phyloP scores from a whole-genome alignment of 2,329 filamentous ascomycete species.

The Pseudonectria buxi region DNA sequence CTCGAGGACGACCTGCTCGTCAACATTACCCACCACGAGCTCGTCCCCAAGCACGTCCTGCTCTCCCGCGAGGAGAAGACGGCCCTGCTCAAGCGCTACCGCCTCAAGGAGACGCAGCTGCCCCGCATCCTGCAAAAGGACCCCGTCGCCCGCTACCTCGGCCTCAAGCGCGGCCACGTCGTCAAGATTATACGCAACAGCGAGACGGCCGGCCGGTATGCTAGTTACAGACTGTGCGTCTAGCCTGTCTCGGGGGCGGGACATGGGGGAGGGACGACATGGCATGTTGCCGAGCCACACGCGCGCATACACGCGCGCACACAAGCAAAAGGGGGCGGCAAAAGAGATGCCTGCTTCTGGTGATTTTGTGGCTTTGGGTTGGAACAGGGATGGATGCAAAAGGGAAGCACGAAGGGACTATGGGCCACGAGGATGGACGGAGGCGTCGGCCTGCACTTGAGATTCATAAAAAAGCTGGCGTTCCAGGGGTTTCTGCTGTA shows the following conservation, averaged over 20 bases:
- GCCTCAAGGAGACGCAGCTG: constrained; percentile 94
- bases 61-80: constrained; percentile 86
- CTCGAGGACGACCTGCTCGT: constrained; percentile 92
- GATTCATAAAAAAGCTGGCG: constrained; percentile 23
- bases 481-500: constrained; percentile 23
- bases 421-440: constrained; percentile 15
- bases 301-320: too few relatives aligned
- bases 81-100: constrained; percentile 78
- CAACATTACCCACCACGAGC: constrained; percentile 96
- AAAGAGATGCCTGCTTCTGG: neutral
- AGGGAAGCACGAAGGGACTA: constrained; percentile 4
- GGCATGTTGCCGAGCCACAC: neutral
- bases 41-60: constrained; percentile 89
- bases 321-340: too few relatives aligned
- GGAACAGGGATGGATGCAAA: neutral
- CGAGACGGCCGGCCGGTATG: constrained; percentile 93
- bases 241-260: constrained; percentile 22
- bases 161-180: constrained; percentile 83
- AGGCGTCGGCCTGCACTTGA: constrained; percentile 24
- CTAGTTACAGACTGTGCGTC: constrained; percentile 76
- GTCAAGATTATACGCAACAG: constrained; percentile 97
- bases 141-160: constrained; percentile 86
- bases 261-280: neutral
- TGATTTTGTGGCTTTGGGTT: constrained; percentile 8
- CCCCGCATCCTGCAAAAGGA: constrained; percentile 87